Conservation (phyloP, 176 grass and related monocot species). For the Triticum turgidum region DNA sequence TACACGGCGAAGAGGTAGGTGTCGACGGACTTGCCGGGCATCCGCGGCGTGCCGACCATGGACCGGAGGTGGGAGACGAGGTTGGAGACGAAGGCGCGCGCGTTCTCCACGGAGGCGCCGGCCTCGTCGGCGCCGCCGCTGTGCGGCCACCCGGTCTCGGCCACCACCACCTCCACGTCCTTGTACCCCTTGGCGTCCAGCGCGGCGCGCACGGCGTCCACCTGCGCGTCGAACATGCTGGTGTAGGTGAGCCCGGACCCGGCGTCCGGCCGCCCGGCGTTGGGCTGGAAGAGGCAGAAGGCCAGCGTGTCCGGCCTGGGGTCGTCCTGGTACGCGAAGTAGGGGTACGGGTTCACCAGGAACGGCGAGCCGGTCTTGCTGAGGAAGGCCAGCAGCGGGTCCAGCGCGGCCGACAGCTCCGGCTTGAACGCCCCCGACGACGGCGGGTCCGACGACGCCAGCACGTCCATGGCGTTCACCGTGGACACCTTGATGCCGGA, state of each 20-base stretch:
- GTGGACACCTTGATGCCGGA: conserved; percentile 67
- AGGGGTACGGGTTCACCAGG: conserved; percentile 87
- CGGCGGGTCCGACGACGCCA: conserved; percentile 70
- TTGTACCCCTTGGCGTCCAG: conserved; percentile 78
- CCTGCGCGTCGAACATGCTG: conserved; percentile 89
- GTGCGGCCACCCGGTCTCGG: conserved; percentile 95
- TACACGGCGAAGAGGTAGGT: conserved; percentile 87
- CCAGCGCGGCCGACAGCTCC: conserved; percentile 39
- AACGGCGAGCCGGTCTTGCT: conserved; percentile 78
- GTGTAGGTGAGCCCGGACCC: conserved; percentile 62
- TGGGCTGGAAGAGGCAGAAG: conserved; percentile 81
- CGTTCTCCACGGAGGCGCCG: conserved; percentile 74
- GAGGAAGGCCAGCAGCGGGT: conserved; percentile 70
- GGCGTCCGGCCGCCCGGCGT: conserved; percentile 61
- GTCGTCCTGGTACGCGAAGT: conserved; percentile 85
- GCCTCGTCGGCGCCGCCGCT: conserved; percentile 62
- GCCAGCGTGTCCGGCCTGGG: conserved; percentile 62
- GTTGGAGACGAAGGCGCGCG: conserved; percentile 60
- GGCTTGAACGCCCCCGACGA: conserved; percentile 64
- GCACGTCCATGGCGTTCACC: conserved; percentile 71
- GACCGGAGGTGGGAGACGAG: conserved; percentile 60
- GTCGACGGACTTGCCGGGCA: conserved; percentile 60
- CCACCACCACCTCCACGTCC: conserved; percentile 68
- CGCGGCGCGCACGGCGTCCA: conserved; percentile 80
- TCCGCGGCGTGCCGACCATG: conserved; percentile 64